These are phyloP conservation scores for Craterostigma plantagineum DNA, from an alignment of 257 asterid species.

Conservation along the genomic window DNA sequence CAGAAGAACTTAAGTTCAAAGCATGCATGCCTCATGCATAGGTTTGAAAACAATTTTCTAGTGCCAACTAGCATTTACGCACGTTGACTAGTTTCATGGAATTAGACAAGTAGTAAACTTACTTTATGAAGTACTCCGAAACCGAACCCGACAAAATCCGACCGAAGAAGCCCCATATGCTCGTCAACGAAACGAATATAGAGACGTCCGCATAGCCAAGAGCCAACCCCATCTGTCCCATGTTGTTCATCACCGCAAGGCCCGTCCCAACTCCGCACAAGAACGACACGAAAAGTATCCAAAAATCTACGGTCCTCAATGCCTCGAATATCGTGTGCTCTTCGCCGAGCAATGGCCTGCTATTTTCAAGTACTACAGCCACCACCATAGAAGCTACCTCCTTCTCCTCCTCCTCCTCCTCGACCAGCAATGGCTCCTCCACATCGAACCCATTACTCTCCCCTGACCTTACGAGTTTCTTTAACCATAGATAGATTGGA, in stretches of 20 bases:
- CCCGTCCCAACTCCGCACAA: constrained; percentile 96
- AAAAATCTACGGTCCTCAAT: constrained; percentile 40
- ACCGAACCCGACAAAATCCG: constrained; percentile 76
- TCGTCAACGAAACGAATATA: constrained; percentile 74
- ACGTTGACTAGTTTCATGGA: background rate
- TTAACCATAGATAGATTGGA: constrained; percentile 33
- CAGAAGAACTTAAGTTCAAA: too few relatives aligned
- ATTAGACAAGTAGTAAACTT: constrained; percentile 17
- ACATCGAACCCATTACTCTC: constrained; percentile 15
- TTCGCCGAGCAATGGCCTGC: constrained; percentile 49
- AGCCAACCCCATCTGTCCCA: constrained; percentile 91
- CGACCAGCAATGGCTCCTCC: constrained; percentile 23
- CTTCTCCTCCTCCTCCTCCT: constrained; percentile 10
- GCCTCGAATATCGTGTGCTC: constrained; percentile 73
- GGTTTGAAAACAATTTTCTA: too few relatives aligned
- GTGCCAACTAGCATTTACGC: background rate
- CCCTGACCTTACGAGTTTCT: constrained; percentile 19
- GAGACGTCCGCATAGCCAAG: constrained; percentile 83
- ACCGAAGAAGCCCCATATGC: constrained; percentile 96
- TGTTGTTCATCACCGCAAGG: constrained; percentile 73
- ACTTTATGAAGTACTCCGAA: constrained; percentile 84
- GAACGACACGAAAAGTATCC: constrained; percentile 72
- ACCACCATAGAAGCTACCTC: constrained; percentile 11
- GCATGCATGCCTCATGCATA: too few relatives aligned
- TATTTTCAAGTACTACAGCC: constrained; percentile 10